phyloP scores from a whole-genome alignment of 2,329 filamentous ascomycete species.

The Pseudogymnoascus sp. region DNA sequence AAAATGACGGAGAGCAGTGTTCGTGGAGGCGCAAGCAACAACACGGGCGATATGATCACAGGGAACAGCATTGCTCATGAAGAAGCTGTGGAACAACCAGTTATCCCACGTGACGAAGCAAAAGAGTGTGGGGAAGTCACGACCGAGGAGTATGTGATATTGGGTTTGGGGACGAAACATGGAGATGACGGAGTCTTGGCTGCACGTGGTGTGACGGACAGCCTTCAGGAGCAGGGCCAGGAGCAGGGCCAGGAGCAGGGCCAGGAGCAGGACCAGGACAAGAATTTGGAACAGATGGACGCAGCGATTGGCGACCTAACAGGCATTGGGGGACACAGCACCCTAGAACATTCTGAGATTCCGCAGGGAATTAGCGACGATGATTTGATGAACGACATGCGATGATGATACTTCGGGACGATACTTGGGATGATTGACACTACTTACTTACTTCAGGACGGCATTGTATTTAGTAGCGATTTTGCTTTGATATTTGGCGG shows the following conservation, averaged over 20 bases:
- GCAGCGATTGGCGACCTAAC: background rate
- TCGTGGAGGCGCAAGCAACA: background rate
- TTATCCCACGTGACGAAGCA: background rate
- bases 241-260: background rate
- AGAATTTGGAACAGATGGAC: background rate
- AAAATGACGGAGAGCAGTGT: background rate
- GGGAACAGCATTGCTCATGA: background rate
- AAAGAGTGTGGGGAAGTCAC: background rate
- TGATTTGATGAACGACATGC: constrained; percentile 4
- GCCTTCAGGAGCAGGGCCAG: background rate
- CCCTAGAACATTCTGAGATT: constrained; percentile 2
- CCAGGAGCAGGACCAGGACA: background rate
- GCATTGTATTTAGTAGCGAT: constrained; percentile 6
- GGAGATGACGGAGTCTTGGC: background rate
- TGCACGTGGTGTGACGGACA: background rate
- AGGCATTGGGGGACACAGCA: constrained; percentile 4
- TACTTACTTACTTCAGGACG: background rate
- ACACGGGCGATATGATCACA: background rate
- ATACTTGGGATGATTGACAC: background rate
- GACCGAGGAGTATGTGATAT: background rate
- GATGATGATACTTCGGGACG: background rate
- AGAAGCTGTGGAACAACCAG: background rate
- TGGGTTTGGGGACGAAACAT: background rate
- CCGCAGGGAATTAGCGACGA: constrained; percentile 6
- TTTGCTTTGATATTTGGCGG: background rate